Evolutionary conservation across 2,329 filamentous ascomycete species (phyloP).

Genomic region (Aureobasidium mangrovei): DNA sequence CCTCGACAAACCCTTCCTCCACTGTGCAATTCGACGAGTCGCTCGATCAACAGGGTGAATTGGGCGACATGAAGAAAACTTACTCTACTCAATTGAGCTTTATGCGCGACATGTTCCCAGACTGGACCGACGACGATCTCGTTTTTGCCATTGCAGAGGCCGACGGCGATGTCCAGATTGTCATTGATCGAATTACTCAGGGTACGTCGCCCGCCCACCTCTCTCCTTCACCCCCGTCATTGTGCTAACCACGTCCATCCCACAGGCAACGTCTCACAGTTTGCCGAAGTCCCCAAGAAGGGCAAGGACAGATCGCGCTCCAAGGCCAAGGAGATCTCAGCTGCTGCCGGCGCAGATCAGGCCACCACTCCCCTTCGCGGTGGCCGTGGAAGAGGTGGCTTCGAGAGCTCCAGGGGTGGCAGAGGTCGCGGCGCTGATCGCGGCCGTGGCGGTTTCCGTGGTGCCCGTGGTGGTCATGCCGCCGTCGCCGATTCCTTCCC

Average conservation of each 20-base stretch:
- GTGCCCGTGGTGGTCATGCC: constrained; percentile 53
- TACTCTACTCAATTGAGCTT: constrained; percentile 69
- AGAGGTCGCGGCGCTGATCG: constrained; percentile 56
- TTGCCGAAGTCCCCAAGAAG: constrained; percentile 67
- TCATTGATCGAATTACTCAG: constrained; percentile 71
- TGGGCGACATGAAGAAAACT: constrained; percentile 85
- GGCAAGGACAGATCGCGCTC: constrained; percentile 65
- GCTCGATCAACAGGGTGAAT: constrained; percentile 76
- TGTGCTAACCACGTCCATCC: constrained; percentile 1
- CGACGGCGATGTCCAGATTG: constrained; percentile 62
- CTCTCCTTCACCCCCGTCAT: background rate
- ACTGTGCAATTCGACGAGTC: constrained; percentile 52
- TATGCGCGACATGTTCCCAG: constrained; percentile 87
- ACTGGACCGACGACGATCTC: constrained; percentile 93
- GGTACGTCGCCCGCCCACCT: constrained; percentile 43
- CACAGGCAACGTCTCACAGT: constrained; percentile 68
- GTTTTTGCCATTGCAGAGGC: constrained; percentile 88
- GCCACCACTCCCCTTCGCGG: constrained; percentile 35
- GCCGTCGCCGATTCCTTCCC: constrained; percentile 51
- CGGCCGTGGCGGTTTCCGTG: constrained; percentile 43
- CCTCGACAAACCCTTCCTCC: constrained; percentile 55
- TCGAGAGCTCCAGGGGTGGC: constrained; percentile 50
- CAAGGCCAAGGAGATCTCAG: constrained; percentile 57
- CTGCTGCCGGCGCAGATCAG: constrained; percentile 46
- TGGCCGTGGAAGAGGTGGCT: constrained; percentile 31